phyloP scores from a whole-genome alignment of 2,329 filamentous ascomycete genomes.

The Pestalotiopsis sp. region DNA sequence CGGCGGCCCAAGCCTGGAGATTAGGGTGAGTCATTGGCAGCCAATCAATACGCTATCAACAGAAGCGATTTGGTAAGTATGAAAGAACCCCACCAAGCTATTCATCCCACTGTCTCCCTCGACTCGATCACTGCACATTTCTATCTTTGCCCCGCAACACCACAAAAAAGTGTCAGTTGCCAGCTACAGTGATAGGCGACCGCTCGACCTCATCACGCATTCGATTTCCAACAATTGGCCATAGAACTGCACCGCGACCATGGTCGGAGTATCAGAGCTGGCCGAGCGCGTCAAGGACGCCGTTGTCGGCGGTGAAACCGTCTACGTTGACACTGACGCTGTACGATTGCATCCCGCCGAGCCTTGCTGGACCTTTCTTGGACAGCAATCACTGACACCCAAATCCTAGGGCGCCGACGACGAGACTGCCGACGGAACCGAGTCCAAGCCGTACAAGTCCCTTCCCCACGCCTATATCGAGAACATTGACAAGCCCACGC shows the following conservation, averaged over 20 bases:
- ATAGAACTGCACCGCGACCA: constrained; percentile 26
- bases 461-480: constrained; percentile 78
- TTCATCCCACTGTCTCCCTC: neutral
- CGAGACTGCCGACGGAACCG: constrained; percentile 66
- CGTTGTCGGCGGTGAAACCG: constrained; percentile 39
- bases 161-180: constrained; percentile 6
- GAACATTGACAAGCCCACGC: constrained; percentile 59
- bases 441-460: constrained; percentile 79
- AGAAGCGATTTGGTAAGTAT: constrained; percentile 3
- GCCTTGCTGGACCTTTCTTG: neutral
- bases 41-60: constrained; percentile 15
- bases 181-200: neutral
- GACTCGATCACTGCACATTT: constrained; percentile 7
- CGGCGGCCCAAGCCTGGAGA: neutral
- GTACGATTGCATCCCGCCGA: neutral
- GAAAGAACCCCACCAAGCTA: constrained; percentile 11
- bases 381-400: neutral
- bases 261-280: constrained; percentile 52
- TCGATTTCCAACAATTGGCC: neutral
- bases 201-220: neutral
- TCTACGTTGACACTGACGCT: constrained; percentile 81
- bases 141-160: constrained; percentile 3
- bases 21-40: constrained; percentile 14
- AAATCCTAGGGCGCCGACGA: constrained; percentile 66
- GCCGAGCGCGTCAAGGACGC: constrained; percentile 50